These are phyloP conservation scores for Erysiphe neolycopersici DNA, from an alignment of 2,329 filamentous ascomycete species.

Conservation along the genomic window DNA sequence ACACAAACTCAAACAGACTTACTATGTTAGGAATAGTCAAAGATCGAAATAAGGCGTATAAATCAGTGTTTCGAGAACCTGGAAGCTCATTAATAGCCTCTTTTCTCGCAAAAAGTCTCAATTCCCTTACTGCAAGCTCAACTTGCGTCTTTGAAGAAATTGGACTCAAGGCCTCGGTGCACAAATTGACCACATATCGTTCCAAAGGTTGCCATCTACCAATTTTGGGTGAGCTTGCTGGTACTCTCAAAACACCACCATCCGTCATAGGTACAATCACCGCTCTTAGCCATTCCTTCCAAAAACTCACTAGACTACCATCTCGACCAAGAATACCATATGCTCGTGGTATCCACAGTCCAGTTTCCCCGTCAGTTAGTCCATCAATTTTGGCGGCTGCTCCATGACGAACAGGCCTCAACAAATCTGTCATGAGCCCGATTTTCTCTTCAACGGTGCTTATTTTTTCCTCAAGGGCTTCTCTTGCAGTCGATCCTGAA, in stretches of 20 bases:
- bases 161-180: conserved; percentile 79
- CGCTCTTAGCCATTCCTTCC: conserved; percentile 95
- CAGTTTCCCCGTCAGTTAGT: conserved; percentile 79
- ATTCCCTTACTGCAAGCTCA: conserved; percentile 66
- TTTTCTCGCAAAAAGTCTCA: conserved; percentile 76
- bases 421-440: conserved; percentile 79
- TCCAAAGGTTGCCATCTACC: conserved; percentile 93
- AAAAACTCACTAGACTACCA: conserved; percentile 60
- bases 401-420: conserved; percentile 75
- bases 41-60: conserved; percentile 78
- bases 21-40: conserved; percentile 82
- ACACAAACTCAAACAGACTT: conserved; percentile 72
- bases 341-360: conserved; percentile 80
- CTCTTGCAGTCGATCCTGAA: conserved; percentile 58
- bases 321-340: conserved; percentile 84
- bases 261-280: conserved; percentile 91
- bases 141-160: conserved; percentile 88
- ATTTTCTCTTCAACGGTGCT: conserved; percentile 95
- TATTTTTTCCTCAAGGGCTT: conserved; percentile 77
- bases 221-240: conserved; percentile 66
- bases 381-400: conserved; percentile 95
- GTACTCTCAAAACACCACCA: conserved; percentile 55
- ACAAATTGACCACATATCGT: conserved; percentile 89
- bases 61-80: conserved; percentile 67
- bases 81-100: conserved; percentile 85